These are phyloP conservation scores for Aspergillus baeticus DNA, from an alignment of 495 filamentous ascomycete genomes.

Conservation along the genomic window DNA sequence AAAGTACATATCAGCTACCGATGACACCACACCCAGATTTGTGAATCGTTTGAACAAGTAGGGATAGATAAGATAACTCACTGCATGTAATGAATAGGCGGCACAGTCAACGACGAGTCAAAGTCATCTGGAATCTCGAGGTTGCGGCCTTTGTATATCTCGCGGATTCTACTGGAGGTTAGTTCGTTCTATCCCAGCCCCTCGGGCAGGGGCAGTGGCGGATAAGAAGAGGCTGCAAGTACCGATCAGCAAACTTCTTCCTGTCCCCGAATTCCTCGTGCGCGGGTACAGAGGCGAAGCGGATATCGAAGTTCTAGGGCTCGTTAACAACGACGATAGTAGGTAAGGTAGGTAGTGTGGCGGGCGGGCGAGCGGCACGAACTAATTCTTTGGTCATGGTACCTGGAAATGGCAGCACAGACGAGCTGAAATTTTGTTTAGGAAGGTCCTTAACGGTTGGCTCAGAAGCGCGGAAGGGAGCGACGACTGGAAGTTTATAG, in stretches of 20 bases:
- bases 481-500: too few species aligned
- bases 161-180: slow-evolving; percentile 9
- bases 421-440: too few species aligned
- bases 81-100: slow-evolving; percentile 24
- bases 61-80: too few species aligned
- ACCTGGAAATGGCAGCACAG: too few species aligned
- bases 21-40: too few species aligned
- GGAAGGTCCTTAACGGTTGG: too few species aligned
- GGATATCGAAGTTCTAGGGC: slow-evolving; percentile 24
- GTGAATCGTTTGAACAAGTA: too few species aligned
- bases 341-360: too few species aligned
- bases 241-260: slow-evolving; percentile 16
- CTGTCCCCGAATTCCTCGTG: slow-evolving; percentile 24
- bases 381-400: slow-evolving; percentile 13
- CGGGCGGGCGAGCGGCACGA: neutral
- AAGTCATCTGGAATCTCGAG: slow-evolving; percentile 19
- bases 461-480: too few species aligned
- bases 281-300: slow-evolving; percentile 20
- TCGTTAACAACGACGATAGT: neutral
- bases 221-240: neutral
- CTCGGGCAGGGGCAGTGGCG: too few species aligned
- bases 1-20: neutral
- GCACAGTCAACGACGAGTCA: slow-evolving; percentile 18
- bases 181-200: neutral
- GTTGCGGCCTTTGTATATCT: slow-evolving; percentile 17